phyloP scores from a whole-genome alignment of 2,329 filamentous ascomycete species.

The Stagonosporopsis tanaceti region DNA sequence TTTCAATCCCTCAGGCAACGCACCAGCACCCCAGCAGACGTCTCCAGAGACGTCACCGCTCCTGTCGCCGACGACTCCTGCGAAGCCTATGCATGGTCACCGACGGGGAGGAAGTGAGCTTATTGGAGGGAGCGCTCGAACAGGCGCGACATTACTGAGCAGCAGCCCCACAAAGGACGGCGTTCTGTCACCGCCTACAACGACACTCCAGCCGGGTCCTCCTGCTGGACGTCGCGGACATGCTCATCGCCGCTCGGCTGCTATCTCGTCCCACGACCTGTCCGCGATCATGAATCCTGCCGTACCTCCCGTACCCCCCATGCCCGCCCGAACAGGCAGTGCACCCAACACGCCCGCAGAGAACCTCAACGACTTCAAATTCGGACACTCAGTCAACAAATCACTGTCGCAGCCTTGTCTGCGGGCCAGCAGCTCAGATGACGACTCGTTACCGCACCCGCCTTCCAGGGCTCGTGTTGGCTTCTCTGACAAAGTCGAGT shows the following conservation, averaged over 20 bases:
- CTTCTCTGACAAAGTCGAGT: conserved; percentile 85
- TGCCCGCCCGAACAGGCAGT: conserved; percentile 66
- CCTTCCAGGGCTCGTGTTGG: conserved; percentile 73
- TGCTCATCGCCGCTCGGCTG: conserved; percentile 79
- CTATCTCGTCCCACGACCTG: conserved; percentile 85
- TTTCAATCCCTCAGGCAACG: conserved; percentile 57
- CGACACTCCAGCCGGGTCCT: conserved; percentile 57
- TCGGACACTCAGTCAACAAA: conserved; percentile 47
- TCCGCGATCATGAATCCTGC: conserved; percentile 71
- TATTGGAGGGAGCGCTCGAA: conserved; percentile 72
- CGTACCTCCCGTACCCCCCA: conserved; percentile 62
- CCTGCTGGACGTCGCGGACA: conserved; percentile 71
- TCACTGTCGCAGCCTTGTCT: conserved; percentile 52
- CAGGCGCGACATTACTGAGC: conserved; percentile 66
- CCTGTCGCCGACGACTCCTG: conserved; percentile 55
- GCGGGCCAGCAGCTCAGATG: conserved; percentile 34
- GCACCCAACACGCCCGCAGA: conserved; percentile 68
- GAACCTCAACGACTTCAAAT: conserved; percentile 53
- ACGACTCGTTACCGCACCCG: conserved; percentile 43
- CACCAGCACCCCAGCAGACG: conserved; percentile 37
- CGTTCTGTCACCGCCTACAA: conserved; percentile 63
- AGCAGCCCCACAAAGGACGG: conserved; percentile 74
- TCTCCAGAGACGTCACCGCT: conserved; percentile 52
- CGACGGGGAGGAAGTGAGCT: conserved; percentile 85
- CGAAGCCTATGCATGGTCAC: conserved; percentile 66